Conservation (phyloP, 352 stramenopile species). For the Phytophthora sansomeana region DNA sequence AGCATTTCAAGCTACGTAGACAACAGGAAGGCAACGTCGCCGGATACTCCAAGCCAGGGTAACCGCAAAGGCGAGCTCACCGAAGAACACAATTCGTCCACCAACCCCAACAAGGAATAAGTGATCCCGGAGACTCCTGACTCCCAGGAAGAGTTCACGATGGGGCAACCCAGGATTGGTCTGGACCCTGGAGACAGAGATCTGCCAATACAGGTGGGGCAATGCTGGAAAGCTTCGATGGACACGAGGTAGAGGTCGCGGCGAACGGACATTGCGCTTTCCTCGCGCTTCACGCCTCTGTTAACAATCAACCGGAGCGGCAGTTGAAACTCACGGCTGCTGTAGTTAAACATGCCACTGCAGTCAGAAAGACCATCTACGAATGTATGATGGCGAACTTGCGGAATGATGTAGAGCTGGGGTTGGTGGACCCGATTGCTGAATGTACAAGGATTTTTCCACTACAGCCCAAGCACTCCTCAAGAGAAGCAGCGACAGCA, state of each 20-base stretch:
- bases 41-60: no score
- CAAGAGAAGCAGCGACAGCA: not conserved
- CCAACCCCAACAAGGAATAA: no score
- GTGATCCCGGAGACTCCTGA: not conserved
- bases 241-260: not conserved
- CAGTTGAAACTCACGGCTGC: not conserved
- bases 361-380: not conserved
- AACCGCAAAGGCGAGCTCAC: no score
- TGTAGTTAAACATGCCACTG: no score
- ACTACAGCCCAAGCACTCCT: not conserved
- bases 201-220: not conserved
- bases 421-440: not conserved
- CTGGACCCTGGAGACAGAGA: not conserved
- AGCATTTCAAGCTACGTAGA: not conserved
- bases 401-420: not conserved
- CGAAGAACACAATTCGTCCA: no score
- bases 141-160: conserved; percentile 1
- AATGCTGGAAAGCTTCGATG: not conserved
- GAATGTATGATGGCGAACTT: conserved; percentile 10
- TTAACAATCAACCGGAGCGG: not conserved
- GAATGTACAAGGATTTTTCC: not conserved
- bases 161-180: not conserved
- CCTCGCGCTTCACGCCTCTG: not conserved
- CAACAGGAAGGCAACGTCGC: not conserved
- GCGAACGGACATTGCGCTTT: not conserved